Percentiles rank a stretch among this genome's conserved stretches.
phyloP scores from a whole-genome alignment of 768 basidiomycete genomes.

The Collybia sp. region DNA sequence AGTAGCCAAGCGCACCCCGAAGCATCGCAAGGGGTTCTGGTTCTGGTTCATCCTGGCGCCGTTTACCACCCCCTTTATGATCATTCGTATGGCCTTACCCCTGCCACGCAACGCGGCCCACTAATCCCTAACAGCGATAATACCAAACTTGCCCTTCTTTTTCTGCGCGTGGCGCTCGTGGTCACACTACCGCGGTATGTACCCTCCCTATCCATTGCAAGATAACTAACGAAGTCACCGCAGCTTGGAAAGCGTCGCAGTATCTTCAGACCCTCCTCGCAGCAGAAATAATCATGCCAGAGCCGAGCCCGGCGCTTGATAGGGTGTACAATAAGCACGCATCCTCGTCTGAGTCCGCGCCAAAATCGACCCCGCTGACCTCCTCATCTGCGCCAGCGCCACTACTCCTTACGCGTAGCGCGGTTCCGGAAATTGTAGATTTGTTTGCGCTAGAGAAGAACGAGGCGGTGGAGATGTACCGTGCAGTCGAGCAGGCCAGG shows the following conservation, averaged over 20 bases:
- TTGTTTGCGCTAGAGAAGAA: slow-evolving; percentile 40
- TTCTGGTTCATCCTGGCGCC: slow-evolving; percentile 65
- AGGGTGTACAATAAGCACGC: slow-evolving; percentile 38
- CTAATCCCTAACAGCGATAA: slow-evolving; percentile 44
- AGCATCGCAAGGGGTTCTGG: slow-evolving; percentile 62
- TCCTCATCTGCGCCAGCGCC: slow-evolving; percentile 9
- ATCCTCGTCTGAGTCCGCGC: slow-evolving; percentile 2
- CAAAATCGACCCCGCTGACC: slow-evolving; percentile 4
- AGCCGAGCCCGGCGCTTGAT: slow-evolving; percentile 52
- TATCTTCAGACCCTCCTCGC: slow-evolving; percentile 61
- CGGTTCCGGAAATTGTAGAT: slow-evolving; percentile 45
- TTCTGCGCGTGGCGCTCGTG: slow-evolving; percentile 83
- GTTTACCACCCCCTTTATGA: slow-evolving; percentile 68
- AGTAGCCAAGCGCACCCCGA: slow-evolving; percentile 51
- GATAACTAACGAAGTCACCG: not conserved
- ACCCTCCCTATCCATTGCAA: not conserved
- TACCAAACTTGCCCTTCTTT: slow-evolving; percentile 84
- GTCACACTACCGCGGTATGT: slow-evolving; percentile 74
- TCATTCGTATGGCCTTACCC: slow-evolving; percentile 56
- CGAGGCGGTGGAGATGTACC: slow-evolving; percentile 47
- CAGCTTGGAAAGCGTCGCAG: slow-evolving; percentile 68
- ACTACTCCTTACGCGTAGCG: slow-evolving; percentile 47
- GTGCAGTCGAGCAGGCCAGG: slow-evolving; percentile 60
- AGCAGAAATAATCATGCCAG: slow-evolving; percentile 49
- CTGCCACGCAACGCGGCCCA: not conserved